Percentiles rank a stretch among this genome's conserved stretches.
These are phyloP conservation scores for Ustilago loliicola DNA, from an alignment of 1,284 basidiomycete genomes.

Conservation along the genomic window DNA sequence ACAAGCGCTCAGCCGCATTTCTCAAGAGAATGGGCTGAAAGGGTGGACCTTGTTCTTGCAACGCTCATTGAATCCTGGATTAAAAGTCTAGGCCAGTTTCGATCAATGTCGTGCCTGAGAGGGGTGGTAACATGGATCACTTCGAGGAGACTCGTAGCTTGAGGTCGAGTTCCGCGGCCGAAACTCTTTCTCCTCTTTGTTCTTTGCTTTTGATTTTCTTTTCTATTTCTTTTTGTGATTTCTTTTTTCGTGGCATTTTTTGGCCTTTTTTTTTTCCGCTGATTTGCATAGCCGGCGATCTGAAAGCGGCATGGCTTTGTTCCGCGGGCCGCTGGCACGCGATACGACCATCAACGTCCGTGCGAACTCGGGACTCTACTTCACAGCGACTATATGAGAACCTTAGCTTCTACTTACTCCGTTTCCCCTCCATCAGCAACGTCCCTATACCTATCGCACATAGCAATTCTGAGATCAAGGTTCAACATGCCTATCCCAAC, in stretches of 20 bases:
- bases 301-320: not conserved
- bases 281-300: constrained; percentile 16
- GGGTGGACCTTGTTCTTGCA: too few relatives aligned
- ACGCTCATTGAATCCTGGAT: too few relatives aligned
- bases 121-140: too few relatives aligned
- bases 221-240: not conserved
- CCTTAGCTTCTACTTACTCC: not conserved
- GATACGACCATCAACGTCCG: not conserved
- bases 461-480: not conserved
- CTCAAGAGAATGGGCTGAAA: too few relatives aligned
- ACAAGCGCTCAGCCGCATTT: too few relatives aligned
- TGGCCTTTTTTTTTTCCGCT: too few relatives aligned
- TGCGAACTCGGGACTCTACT: not conserved
- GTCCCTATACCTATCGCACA: not conserved
- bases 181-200: not conserved
- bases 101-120: too few relatives aligned
- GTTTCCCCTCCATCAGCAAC: not conserved
- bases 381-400: not conserved
- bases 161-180: not conserved
- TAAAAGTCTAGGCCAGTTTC: too few relatives aligned
- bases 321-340: not conserved
- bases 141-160: not conserved
- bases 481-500: constrained; percentile 38
- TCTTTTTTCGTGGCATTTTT: not conserved
- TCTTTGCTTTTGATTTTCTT: not conserved